Conservation (phyloP, 2,329 filamentous ascomycete species). For the Neurospora crassa region DNA sequence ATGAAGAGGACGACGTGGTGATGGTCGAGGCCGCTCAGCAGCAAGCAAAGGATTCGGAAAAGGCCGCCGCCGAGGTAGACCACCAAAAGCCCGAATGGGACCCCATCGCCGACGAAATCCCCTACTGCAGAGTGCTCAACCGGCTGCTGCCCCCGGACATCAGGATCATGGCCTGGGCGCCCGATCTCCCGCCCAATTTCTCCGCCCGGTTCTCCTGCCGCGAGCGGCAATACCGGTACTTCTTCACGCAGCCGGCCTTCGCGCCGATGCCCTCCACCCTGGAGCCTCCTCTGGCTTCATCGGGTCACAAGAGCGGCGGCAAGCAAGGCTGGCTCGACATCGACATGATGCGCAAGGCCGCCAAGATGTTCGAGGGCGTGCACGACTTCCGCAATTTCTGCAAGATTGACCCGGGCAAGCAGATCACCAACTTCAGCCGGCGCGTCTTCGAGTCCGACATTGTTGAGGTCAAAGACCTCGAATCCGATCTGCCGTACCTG, state of each 20-base stretch:
- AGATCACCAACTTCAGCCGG: conserved; percentile 74
- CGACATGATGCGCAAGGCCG: conserved; percentile 73
- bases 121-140: conserved; percentile 78
- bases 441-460: conserved; percentile 75
- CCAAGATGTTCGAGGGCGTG: conserved; percentile 66
- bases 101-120: conserved; percentile 69
- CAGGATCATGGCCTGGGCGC: conserved; percentile 86
- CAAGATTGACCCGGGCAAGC: conserved; percentile 84
- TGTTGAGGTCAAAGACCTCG: conserved; percentile 51
- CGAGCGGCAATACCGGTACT: conserved; percentile 89
- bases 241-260: conserved; percentile 92
- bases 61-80: conserved; percentile 12
- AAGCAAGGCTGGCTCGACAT: conserved; percentile 79
- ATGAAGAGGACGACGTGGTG: conserved; percentile 6
- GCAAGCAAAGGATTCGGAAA: neutral
- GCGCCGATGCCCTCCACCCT: conserved; percentile 51
- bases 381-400: conserved; percentile 98
- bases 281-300: conserved; percentile 21
- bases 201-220: conserved; percentile 88
- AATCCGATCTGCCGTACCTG: conserved; percentile 48
- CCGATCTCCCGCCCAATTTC: conserved; percentile 67
- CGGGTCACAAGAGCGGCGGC: conserved; percentile 13
- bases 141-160: conserved; percentile 83
- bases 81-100: conserved; percentile 21
- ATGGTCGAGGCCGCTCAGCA: conserved; percentile 6